Conservation (phyloP, 2,329 filamentous ascomycete species). For the Erysiphe neolycopersici region DNA sequence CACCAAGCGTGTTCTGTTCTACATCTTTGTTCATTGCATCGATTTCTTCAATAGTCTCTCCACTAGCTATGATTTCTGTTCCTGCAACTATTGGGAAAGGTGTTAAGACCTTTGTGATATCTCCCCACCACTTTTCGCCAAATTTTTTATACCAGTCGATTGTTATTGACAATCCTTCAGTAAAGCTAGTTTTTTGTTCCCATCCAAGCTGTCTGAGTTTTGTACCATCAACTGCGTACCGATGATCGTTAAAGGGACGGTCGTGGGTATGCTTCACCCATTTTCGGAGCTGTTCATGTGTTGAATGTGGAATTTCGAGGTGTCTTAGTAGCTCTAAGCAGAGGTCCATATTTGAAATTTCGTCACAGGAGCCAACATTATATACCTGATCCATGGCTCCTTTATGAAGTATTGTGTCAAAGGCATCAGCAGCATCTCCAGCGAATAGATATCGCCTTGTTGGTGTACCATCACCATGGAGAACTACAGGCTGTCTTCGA, state of each 20-base stretch:
- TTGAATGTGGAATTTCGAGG: constrained; percentile 27
- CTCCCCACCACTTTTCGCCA: constrained; percentile 44
- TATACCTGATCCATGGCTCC: constrained; percentile 51
- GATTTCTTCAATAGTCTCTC: constrained; percentile 9
- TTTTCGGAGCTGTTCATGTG: constrained; percentile 25
- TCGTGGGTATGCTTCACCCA: constrained; percentile 55
- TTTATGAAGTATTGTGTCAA: constrained; percentile 62
- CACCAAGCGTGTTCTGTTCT: constrained; percentile 5
- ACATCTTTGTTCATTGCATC: constrained; percentile 7
- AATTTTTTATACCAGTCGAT: constrained; percentile 44
- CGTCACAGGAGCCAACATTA: constrained; percentile 56
- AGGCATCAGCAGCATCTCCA: constrained; percentile 53
- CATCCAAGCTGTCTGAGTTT: constrained; percentile 42
- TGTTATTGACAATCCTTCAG: constrained; percentile 33
- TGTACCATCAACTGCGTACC: constrained; percentile 44
- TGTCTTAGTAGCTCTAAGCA: constrained; percentile 36
- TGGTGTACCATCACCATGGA: constrained; percentile 53
- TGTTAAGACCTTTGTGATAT: constrained; percentile 40
- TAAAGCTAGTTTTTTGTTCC: constrained; percentile 38
- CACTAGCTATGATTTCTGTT: constrained; percentile 22
- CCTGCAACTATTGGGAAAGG: constrained; percentile 36
- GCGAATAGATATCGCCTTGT: constrained; percentile 55
- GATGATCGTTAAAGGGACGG: constrained; percentile 50
- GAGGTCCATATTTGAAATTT: constrained; percentile 47
- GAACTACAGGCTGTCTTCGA: constrained; percentile 35